These are phyloP conservation scores for Diutina rugosa DNA, from an alignment of 1,139 yeast species.

Conservation along the genomic window DNA sequence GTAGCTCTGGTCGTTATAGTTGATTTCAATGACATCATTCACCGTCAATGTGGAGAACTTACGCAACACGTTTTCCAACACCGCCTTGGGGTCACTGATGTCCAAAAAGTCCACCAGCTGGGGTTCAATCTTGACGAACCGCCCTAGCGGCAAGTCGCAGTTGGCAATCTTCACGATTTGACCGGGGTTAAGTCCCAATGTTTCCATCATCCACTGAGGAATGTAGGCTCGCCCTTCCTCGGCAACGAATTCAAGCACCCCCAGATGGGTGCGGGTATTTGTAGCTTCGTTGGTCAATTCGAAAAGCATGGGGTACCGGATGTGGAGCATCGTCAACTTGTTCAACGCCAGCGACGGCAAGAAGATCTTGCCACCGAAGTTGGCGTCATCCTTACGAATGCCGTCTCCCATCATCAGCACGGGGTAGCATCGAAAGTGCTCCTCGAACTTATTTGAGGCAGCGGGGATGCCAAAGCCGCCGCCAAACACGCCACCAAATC, in stretches of 20 bases:
- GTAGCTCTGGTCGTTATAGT: constrained; percentile 69
- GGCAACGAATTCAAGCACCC: constrained; percentile 92
- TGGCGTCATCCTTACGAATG: constrained; percentile 67
- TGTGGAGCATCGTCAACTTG: constrained; percentile 73
- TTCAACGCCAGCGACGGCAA: constrained; percentile 88
- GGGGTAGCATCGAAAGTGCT: constrained; percentile 86
- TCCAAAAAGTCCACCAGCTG: constrained; percentile 89
- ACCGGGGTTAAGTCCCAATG: constrained; percentile 65
- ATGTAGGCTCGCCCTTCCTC: constrained; percentile 93
- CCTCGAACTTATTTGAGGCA: constrained; percentile 41
- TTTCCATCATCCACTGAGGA: constrained; percentile 95
- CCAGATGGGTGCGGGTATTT: constrained; percentile 59
- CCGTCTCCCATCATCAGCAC: constrained; percentile 82
- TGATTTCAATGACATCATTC: constrained; percentile 73
- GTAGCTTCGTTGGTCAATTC: constrained; percentile 61
- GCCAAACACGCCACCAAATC: constrained; percentile 29
- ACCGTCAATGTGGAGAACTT: constrained; percentile 83
- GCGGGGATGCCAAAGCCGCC: constrained; percentile 23
- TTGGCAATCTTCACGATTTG: constrained; percentile 60
- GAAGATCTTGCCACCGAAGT: constrained; percentile 94
- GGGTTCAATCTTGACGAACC: constrained; percentile 87
- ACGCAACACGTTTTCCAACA: constrained; percentile 79
- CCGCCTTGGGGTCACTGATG: constrained; percentile 93
- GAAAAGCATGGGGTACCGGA: constrained; percentile 92
- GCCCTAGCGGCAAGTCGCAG: constrained; percentile 76